These are phyloP conservation scores for Pseudisothecium myosuroides DNA, from an alignment of 225 moss, liverwort and hornwort species.

Conservation along the genomic window DNA sequence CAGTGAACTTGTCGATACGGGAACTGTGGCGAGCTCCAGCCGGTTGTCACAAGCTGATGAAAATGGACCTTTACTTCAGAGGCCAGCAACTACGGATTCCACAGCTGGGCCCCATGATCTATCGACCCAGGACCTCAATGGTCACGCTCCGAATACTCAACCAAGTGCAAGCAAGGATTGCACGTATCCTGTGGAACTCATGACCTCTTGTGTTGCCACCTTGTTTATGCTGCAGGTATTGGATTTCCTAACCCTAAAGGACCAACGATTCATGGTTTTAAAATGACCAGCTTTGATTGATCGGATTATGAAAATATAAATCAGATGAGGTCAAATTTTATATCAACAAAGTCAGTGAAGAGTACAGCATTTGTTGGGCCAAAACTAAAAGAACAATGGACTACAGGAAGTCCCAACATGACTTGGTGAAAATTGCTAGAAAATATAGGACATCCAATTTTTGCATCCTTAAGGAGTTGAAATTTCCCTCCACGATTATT, in stretches of 20 bases:
- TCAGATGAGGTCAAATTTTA: background rate
- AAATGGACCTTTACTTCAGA: conserved; percentile 15
- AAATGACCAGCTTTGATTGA: background rate
- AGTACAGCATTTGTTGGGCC: background rate
- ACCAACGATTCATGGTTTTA: background rate
- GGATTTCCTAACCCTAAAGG: background rate
- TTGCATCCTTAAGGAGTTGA: background rate
- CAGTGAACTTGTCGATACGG: conserved; percentile 34
- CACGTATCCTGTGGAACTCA: conserved; percentile 48
- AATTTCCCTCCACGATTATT: background rate
- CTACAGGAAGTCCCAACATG: background rate
- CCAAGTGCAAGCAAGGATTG: conserved; percentile 36
- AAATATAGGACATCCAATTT: background rate
- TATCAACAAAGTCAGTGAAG: background rate
- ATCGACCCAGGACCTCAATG: conserved; percentile 17
- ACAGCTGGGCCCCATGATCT: conserved; percentile 17
- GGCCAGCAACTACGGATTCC: conserved; percentile 26
- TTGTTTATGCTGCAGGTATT: conserved; percentile 94
- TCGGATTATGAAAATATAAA: background rate
- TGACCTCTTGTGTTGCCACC: conserved; percentile 89
- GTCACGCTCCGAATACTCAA: background rate
- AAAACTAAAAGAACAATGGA: background rate
- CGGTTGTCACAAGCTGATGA: conserved; percentile 19
- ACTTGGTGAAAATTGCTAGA: background rate
- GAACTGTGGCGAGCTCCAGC: conserved; percentile 41